These are phyloP conservation scores for Parsonsia alboflavescens DNA, from an alignment of 257 asterid species.

Conservation along the genomic window DNA sequence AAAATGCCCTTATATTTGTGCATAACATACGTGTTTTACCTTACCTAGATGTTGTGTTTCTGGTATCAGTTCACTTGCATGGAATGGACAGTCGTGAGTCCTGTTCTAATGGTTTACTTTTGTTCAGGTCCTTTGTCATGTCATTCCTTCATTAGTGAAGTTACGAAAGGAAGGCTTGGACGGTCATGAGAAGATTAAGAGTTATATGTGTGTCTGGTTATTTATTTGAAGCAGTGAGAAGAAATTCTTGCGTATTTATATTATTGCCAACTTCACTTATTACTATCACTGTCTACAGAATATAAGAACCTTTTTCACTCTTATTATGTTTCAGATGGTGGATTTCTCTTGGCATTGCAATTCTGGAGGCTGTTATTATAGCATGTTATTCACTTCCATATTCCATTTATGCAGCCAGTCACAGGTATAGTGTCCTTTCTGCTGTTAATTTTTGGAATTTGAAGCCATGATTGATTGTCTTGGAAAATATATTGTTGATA, in stretches of 20 bases:
- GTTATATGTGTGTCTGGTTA: constrained; percentile 97
- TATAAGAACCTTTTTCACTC: constrained; percentile 20
- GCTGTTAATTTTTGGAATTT: neutral
- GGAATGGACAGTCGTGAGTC: neutral
- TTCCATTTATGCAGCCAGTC: constrained; percentile 84
- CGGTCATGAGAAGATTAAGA: constrained; percentile 98
- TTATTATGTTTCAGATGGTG: constrained; percentile 77
- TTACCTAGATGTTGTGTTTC: neutral
- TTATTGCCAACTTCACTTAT: constrained; percentile 12
- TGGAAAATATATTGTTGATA: neutral
- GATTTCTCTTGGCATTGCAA: constrained; percentile 90
- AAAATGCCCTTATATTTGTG: neutral
- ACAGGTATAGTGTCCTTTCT: constrained; percentile 43
- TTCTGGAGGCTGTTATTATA: constrained; percentile 69
- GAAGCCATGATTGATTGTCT: neutral
- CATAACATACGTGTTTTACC: neutral
- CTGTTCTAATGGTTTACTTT: neutral
- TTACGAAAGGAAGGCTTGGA: constrained; percentile 98
- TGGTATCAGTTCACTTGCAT: neutral
- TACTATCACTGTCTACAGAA: constrained; percentile 1
- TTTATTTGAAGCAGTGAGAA: constrained; percentile 75
- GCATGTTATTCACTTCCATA: constrained; percentile 86
- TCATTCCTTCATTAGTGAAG: constrained; percentile 89
- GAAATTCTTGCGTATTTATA: constrained; percentile 30
- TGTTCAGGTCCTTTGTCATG: constrained; percentile 76